These are phyloP conservation scores for Metarhizium sp. DNA, from an alignment of 2,329 filamentous ascomycete species.

Conservation along the genomic window DNA sequence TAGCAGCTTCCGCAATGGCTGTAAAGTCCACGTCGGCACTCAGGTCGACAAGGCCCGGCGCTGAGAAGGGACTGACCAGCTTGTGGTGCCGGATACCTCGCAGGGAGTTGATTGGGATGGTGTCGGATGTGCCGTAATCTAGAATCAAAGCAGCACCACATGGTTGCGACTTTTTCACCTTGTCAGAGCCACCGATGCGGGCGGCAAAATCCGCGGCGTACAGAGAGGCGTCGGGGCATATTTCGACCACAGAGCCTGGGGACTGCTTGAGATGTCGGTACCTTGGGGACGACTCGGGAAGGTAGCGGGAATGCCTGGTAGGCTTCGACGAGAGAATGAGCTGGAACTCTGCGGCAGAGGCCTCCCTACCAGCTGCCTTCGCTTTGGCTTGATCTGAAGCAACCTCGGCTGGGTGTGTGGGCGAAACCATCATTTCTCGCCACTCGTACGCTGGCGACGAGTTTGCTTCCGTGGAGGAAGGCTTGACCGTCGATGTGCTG, in stretches of 20 bases:
- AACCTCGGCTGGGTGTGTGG: constrained; percentile 46
- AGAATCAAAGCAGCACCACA: constrained; percentile 88
- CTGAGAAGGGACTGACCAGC: constrained; percentile 67
- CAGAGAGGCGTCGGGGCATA: constrained; percentile 78
- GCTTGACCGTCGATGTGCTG: neutral
- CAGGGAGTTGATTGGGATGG: constrained; percentile 78
- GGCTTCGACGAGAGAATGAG: constrained; percentile 65
- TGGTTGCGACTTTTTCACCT: constrained; percentile 48
- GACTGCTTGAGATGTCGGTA: constrained; percentile 65
- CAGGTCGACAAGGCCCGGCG: constrained; percentile 77
- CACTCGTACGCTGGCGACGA: constrained; percentile 45
- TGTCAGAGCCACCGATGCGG: constrained; percentile 64
- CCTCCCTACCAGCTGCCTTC: constrained; percentile 31
- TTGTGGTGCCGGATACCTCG: constrained; percentile 77
- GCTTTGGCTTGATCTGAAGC: constrained; percentile 46
- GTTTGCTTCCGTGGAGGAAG: neutral
- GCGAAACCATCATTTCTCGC: constrained; percentile 73
- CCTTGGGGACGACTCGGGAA: constrained; percentile 72
- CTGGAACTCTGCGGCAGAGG: constrained; percentile 70
- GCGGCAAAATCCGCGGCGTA: constrained; percentile 74
- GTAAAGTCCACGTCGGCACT: constrained; percentile 91
- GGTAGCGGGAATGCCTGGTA: constrained; percentile 75
- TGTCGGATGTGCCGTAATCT: constrained; percentile 78
- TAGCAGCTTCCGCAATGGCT: constrained; percentile 73
- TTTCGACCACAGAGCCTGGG: constrained; percentile 68